phyloP scores from a whole-genome alignment of 805 yeast genomes.

The Candida ponderosae region DNA sequence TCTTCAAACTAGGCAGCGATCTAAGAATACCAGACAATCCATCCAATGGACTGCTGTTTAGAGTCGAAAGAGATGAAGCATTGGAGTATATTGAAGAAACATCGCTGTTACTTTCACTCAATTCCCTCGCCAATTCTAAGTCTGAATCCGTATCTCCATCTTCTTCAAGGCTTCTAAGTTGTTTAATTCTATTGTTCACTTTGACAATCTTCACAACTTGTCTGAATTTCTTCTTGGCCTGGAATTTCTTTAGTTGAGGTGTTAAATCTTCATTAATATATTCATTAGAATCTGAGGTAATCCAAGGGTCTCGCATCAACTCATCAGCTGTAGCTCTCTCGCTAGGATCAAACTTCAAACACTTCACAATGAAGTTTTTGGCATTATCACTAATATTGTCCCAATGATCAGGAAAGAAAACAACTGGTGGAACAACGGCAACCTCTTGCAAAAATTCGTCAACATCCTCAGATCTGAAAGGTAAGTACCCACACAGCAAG shows the following conservation, averaged over 20 bases:
- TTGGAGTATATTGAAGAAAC: too few species aligned
- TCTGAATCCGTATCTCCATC: constrained; percentile 29
- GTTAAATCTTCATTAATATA: constrained; percentile 50
- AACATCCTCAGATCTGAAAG: constrained; percentile 73
- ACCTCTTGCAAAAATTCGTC: constrained; percentile 73
- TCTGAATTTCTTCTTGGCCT: constrained; percentile 71
- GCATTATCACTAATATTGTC: constrained; percentile 71
- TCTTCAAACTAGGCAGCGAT: neutral
- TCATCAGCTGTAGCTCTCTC: constrained; percentile 58
- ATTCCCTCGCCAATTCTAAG: constrained; percentile 23
- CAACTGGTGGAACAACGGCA: constrained; percentile 50
- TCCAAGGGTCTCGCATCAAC: constrained; percentile 67
- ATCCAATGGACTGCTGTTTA: neutral
- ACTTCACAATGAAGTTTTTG: constrained; percentile 59
- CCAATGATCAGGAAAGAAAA: constrained; percentile 85
- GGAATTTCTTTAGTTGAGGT: constrained; percentile 67
- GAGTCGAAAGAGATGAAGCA: too few species aligned
- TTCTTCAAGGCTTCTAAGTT: constrained; percentile 47
- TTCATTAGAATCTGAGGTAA: constrained; percentile 37
- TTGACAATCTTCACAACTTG: constrained; percentile 75
- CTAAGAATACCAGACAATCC: neutral
- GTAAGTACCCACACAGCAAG: constrained; percentile 79
- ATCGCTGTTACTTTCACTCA: too few species aligned
- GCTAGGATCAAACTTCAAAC: constrained; percentile 57
- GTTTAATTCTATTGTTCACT: constrained; percentile 64